These are phyloP conservation scores for Camellia lanceoleosa DNA, from an alignment of 148 eudicot species.

Conservation along the genomic window DNA sequence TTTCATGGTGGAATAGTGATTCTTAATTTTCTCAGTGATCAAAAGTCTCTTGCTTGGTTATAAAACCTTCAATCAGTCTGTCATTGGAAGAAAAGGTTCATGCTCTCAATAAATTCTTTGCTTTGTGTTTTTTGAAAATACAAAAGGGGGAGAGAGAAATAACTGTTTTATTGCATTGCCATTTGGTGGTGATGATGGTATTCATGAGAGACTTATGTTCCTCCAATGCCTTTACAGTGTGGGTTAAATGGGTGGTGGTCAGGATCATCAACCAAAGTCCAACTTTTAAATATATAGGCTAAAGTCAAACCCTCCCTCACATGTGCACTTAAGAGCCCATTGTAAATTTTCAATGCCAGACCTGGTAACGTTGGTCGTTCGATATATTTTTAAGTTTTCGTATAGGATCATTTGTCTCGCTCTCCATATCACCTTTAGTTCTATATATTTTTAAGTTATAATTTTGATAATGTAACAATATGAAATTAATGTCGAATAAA, in stretches of 20 bases:
- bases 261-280: background rate
- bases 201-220: background rate
- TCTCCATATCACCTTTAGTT: no score
- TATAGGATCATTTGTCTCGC: no score
- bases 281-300: no score
- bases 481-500: no score
- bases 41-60: background rate
- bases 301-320: background rate
- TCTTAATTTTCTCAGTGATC: background rate
- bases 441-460: no score
- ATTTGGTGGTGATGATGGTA: background rate
- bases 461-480: no score
- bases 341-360: no score
- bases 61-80: background rate
- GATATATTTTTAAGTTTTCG: no score
- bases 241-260: background rate
- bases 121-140: background rate
- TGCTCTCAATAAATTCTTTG: slow-evolving; percentile 3
- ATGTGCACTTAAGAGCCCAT: background rate
- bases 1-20: background rate
- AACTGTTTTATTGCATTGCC: background rate
- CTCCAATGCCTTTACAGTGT: slow-evolving; percentile 12
- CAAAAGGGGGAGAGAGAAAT: background rate
- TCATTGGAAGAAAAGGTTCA: background rate
- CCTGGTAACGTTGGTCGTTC: background rate